These are phyloP conservation scores for Themeda triandra DNA, from an alignment of 176 grass and related monocot species.

Conservation along the genomic window DNA sequence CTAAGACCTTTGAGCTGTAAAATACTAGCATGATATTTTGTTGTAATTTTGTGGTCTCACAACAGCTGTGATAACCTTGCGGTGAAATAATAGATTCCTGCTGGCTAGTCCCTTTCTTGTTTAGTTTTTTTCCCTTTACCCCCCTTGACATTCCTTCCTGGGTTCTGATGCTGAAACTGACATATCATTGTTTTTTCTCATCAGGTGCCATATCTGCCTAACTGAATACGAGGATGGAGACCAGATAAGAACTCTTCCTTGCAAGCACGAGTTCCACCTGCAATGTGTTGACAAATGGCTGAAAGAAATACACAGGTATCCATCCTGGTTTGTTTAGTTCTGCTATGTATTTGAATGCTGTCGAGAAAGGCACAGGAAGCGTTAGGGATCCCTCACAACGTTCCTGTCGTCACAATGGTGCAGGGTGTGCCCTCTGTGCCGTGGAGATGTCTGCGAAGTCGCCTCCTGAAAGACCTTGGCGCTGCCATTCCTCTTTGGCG, in stretches of 20 bases:
- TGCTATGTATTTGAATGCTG: background rate
- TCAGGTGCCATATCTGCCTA: conserved; percentile 91
- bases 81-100: background rate
- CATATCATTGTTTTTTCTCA: background rate
- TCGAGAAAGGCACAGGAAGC: background rate
- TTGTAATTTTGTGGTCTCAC: background rate
- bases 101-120: background rate
- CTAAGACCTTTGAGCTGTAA: background rate
- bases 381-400: background rate
- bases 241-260: conserved; percentile 79
- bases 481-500: background rate
- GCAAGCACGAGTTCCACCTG: conserved; percentile 90
- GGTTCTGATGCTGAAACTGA: background rate
- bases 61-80: background rate
- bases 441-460: conserved; percentile 66
- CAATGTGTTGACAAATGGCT: conserved; percentile 94
- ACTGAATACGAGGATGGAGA: conserved; percentile 92
- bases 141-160: background rate
- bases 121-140: background rate
- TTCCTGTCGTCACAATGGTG: background rate
- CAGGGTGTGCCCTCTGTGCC: conserved; percentile 89
- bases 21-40: background rate
- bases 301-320: conserved; percentile 88
- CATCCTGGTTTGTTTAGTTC: background rate
- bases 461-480: conserved; percentile 14